Evolutionary conservation across 2,329 filamentous ascomycete genomes (phyloP).

Genomic region (Aureobasidium subglaciale): DNA sequence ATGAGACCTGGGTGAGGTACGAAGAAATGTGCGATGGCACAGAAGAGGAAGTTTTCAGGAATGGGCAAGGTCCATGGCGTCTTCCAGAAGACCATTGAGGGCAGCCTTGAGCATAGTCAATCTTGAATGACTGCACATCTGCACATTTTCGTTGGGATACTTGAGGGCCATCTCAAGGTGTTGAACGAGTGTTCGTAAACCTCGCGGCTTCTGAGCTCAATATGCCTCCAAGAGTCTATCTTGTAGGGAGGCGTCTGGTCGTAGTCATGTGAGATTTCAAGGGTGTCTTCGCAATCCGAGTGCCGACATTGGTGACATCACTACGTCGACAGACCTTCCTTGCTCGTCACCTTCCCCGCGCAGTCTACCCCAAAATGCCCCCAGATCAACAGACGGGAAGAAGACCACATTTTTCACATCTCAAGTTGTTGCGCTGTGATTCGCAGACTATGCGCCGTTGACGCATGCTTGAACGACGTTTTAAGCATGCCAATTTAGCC

Average conservation of each 20-base stretch:
- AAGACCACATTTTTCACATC: not conserved
- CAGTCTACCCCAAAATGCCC: not conserved
- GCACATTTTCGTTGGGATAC: not conserved
- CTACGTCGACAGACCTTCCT: not conserved
- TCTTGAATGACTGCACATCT: too few species aligned
- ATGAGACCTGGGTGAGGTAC: slow-evolving; percentile 22
- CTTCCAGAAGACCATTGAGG: slow-evolving; percentile 2
- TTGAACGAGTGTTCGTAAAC: too few species aligned
- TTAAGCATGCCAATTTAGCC: slow-evolving; percentile 14
- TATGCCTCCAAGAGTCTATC: not conserved
- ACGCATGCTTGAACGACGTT: not conserved
- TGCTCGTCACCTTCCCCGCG: not conserved
- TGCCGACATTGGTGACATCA: not conserved
- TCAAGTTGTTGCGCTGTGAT: not conserved
- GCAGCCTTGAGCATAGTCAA: too few species aligned
- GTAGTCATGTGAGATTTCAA: too few species aligned
- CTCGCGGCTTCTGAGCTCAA: not conserved
- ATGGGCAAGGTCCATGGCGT: not conserved
- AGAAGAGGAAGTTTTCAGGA: slow-evolving; percentile 2
- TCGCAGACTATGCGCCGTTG: slow-evolving; percentile 2
- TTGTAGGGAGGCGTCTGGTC: too few species aligned
- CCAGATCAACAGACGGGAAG: not conserved
- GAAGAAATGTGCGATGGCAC: not conserved
- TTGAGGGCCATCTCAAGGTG: too few species aligned
- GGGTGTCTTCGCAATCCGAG: not conserved